Base-by-base conservation (phyloP, 2,329 filamentous ascomycete species). In the Didymella glomerata region DNA sequence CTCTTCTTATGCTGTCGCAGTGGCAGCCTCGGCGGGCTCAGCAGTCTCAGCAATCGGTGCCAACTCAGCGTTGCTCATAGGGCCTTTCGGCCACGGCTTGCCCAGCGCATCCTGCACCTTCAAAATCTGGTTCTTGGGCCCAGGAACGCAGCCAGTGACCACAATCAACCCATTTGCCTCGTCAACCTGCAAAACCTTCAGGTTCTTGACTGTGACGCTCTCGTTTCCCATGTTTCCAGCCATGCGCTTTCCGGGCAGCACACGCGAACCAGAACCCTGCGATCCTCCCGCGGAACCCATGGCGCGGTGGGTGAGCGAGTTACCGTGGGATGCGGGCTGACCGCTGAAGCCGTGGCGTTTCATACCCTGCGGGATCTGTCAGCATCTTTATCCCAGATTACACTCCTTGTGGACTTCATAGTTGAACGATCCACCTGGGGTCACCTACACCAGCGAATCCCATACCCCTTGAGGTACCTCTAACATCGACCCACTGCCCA, bases 231-330 rank as follows among this genome's bases (percentile, higher is more conserved):
- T 98, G 60, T 92, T 88, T 54, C 95, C 95, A 3, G 95, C 88
- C 95, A 99, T 99, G 81, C 93, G 95, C 87, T 99, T 99, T 61
- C 95, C 95, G 0, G 95, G 95, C 74, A 93, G 82, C 24, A 99
- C 94, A 79, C 95, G 88, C 63, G 92, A 96, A 80, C 95, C 95
- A 75, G 90, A 89, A 65, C 95, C 95, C 80, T 99, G 95, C 68
- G 90, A 91, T 60, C 90, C 92, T 76, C 95, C 95, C 8, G 90
- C 85, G 32, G 92, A 94, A 83, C 95, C 95, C 81, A 97, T 91
- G 27, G 91, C 91, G 73, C 95, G 87, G 84, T 99, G 95, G 73
- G 92, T 93, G 81, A 93, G 88, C 74, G 93, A 97, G 81, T 96
- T 94, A 85, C 95, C 95, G 85, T 99, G 95, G 69, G 89, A 93